Percentiles rank a stretch among this genome's conserved stretches.
Conservation (phyloP, 225 moss, liverwort and hornwort genomes). For the Lunularia cruciata region DNA sequence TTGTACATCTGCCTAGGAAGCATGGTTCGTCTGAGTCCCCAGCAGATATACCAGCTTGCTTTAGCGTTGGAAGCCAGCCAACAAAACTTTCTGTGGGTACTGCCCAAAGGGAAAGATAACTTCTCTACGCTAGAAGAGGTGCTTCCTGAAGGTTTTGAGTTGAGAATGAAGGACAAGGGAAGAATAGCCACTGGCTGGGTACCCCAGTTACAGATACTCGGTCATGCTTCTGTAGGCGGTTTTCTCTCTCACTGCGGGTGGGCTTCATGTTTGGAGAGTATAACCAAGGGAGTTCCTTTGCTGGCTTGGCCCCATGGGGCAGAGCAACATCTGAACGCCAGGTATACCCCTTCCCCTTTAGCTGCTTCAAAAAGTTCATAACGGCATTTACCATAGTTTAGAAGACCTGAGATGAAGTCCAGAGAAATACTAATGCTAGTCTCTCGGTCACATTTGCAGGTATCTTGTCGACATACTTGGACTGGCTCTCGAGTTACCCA, state of each 20-base stretch:
- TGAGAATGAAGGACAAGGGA: slow-evolving; percentile 26
- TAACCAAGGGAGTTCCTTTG: slow-evolving; percentile 37
- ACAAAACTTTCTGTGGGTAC: slow-evolving; percentile 50
- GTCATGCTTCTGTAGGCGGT: slow-evolving; percentile 31
- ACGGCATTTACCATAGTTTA: background rate
- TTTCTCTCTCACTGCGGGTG: slow-evolving; percentile 49
- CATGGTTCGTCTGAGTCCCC: slow-evolving; percentile 11
- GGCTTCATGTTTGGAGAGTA: slow-evolving; percentile 43
- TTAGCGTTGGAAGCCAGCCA: slow-evolving; percentile 46
- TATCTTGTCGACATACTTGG: no score
- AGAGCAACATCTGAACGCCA: slow-evolving; percentile 41
- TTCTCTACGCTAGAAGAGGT: background rate
- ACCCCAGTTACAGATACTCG: slow-evolving; percentile 33
- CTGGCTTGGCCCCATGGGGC: slow-evolving; percentile 36
- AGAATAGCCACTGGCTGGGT: slow-evolving; percentile 27
- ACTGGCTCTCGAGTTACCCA: no score
- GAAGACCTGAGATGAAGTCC: no score
- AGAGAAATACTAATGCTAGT: no score
- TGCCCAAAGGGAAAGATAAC: slow-evolving; percentile 1
- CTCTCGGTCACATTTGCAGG: no score
- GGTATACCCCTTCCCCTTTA: no score
- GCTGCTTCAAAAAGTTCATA: background rate
- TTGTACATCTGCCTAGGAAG: slow-evolving; percentile 57
- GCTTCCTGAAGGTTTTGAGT: slow-evolving; percentile 27
- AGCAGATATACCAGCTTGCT: slow-evolving; percentile 48